Conservation (phyloP, 345 rosid species). For the Aquilaria malaccensis region DNA sequence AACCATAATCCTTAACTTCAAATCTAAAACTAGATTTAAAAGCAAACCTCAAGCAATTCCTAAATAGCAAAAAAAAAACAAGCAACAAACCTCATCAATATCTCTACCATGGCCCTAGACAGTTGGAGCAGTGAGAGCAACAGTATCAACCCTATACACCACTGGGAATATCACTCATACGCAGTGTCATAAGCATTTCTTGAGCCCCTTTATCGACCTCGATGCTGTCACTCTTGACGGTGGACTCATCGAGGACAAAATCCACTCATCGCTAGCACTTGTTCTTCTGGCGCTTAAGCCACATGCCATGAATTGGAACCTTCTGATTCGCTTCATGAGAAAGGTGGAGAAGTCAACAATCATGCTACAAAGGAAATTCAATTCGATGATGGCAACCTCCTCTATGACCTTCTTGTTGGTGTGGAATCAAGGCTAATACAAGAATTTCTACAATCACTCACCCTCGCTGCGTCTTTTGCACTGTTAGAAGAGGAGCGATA, state of each 20-base stretch:
- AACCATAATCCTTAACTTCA: too few species aligned
- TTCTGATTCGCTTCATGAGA: slow-evolving; percentile 65
- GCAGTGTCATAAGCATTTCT: slow-evolving; percentile 59
- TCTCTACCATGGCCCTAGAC: slow-evolving; percentile 6
- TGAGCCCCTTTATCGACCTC: slow-evolving; percentile 57
- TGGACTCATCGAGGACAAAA: slow-evolving; percentile 61
- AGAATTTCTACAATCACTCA: too few species aligned
- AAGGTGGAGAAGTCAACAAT: slow-evolving; percentile 67
- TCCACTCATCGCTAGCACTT: slow-evolving; percentile 77
- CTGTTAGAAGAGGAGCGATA: too few species aligned
- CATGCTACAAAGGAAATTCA: slow-evolving; percentile 63
- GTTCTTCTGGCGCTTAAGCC: slow-evolving; percentile 61
- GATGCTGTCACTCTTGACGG: slow-evolving; percentile 48
- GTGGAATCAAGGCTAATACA: too few species aligned
- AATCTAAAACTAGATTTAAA: too few species aligned
- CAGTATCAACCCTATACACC: slow-evolving; percentile 32
- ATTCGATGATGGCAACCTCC: slow-evolving; percentile 65
- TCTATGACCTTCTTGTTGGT: slow-evolving; percentile 6
- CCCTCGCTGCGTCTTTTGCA: too few species aligned
- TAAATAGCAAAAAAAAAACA: too few species aligned
- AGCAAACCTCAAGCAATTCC: too few species aligned
- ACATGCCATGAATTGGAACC: slow-evolving; percentile 68
- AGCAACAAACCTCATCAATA: too few species aligned
- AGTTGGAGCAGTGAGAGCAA: slow-evolving; percentile 1
- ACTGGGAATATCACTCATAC: slow-evolving; percentile 43